phyloP scores from a whole-genome alignment of 441 rosid genomes.

The Erysimum pusillum region DNA sequence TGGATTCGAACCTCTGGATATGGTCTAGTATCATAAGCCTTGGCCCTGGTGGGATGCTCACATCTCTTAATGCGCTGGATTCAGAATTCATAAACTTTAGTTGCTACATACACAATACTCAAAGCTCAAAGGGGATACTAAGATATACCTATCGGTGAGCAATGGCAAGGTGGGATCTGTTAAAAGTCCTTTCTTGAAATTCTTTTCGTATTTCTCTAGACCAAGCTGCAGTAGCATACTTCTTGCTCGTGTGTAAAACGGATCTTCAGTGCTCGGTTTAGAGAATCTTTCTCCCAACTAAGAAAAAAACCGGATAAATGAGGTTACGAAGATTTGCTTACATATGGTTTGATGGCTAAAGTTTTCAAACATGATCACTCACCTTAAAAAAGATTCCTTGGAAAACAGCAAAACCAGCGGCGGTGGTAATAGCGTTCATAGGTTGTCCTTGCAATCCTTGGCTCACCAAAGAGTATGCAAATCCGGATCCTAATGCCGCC shows the following conservation, averaged over 20 bases:
- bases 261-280: slow-evolving; percentile 71
- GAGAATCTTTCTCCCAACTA: slow-evolving; percentile 84
- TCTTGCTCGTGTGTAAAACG: slow-evolving; percentile 65
- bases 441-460: slow-evolving; percentile 82
- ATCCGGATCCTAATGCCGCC: slow-evolving; percentile 95
- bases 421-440: slow-evolving; percentile 77
- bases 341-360: neutral
- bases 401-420: slow-evolving; percentile 81
- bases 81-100: neutral
- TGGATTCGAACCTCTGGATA: slow-evolving; percentile 69
- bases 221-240: slow-evolving; percentile 74
- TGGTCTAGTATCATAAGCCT: slow-evolving; percentile 88
- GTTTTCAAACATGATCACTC: neutral
- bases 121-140: neutral
- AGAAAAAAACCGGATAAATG: neutral
- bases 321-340: neutral
- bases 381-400: slow-evolving; percentile 91
- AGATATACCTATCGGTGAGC: slow-evolving; percentile 80
- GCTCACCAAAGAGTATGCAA: slow-evolving; percentile 83
- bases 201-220: slow-evolving; percentile 85
- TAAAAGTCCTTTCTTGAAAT: slow-evolving; percentile 87
- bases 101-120: slow-evolving; percentile 2
- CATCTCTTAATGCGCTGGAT: slow-evolving; percentile 92
- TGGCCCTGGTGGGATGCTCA: slow-evolving; percentile 94
- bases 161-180: slow-evolving; percentile 87